phyloP scores from a whole-genome alignment of 129 eudicot genomes.

The Artemisia argyi region DNA sequence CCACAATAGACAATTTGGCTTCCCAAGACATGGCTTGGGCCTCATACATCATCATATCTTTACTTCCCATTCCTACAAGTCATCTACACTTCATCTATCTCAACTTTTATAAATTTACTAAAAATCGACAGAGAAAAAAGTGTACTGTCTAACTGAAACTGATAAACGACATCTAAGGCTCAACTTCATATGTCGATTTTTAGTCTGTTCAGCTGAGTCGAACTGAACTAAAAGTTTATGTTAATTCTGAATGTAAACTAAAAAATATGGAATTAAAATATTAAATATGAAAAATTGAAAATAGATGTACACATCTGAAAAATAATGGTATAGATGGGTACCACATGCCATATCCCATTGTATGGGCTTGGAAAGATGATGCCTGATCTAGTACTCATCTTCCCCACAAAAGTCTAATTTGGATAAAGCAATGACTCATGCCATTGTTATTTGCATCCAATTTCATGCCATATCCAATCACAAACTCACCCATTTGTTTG shows the following conservation, averaged over 20 bases:
- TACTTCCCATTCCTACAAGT: conserved; percentile 18
- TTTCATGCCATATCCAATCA: conserved; percentile 30
- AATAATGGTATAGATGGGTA: conserved; percentile 22
- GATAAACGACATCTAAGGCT: not conserved
- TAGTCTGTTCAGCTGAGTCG: not conserved
- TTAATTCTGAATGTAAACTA: not conserved
- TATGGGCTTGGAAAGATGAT: conserved; percentile 37
- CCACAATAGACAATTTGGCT: conserved; percentile 35
- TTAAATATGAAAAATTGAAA: not conserved
- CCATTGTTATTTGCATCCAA: conserved; percentile 20
- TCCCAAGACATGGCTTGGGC: conserved; percentile 44
- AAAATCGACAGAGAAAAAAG: not conserved
- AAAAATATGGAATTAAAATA: not conserved
- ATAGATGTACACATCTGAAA: not conserved
- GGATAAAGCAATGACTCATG: conserved; percentile 23
- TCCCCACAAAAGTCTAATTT: conserved; percentile 28
- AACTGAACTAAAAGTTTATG: not conserved
- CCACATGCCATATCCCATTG: conserved; percentile 20
- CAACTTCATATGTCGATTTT: not conserved
- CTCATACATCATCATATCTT: conserved; percentile 29
- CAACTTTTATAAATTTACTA: not conserved
- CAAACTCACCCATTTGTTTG: conserved; percentile 15
- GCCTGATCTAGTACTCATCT: conserved; percentile 28
- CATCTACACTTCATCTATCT: conserved; percentile 14
- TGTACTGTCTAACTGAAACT: too few relatives aligned